Evolutionary conservation across 2,329 filamentous ascomycete species (phyloP), one percentile per base, ranked within the genome.

Genomic region (Phoma herbarum): DNA sequence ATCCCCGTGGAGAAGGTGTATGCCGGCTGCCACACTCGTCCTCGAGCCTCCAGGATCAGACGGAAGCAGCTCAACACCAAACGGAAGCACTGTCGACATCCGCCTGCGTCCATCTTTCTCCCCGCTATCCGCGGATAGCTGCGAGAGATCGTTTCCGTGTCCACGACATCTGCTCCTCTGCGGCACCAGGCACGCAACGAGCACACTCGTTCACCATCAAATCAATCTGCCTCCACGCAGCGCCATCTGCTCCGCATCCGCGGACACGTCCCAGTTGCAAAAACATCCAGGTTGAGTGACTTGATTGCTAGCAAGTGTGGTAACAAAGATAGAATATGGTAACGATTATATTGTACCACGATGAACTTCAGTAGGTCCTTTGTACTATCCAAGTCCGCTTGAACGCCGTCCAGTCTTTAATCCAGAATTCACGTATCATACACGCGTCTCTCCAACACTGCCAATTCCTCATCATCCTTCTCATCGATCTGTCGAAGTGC

Each of bases 1-100:
- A 37, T 52, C 43, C 20, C 54, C 48, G 29, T 58, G 44, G 55
- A 57, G 55, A 37, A 33, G n/a, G 10, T 9, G 23, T 44, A 52
- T 52, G 28, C 37, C 43, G 49, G 42, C 28, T 33, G 12, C 28
- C 20, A 43, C 49, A 8, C 6, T 25, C 42, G 9, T 46, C 18
- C 14, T 46, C 10, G 16, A 26, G 33, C 16, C 10, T 11, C 10
- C 7, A 31, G 7, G 37, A n/a, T 26, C 22, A 26, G 39, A 42
- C 39, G 20, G 20, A 23, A 16, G 39, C 20, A 14, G 31, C 31
- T n/a, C 31, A 35, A 35, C 31, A 35, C 31, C 31, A 43, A 22
- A 26, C 41, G 22, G 22, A 25, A 43, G 22, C 22, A 7, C 7
- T n/a, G 23, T 41, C 41, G 14, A 26, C 5, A 26, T 18, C 16